Base-by-base conservation (phyloP, 1,284 basidiomycete genomes). In the Malassezia pachydermatis region DNA sequence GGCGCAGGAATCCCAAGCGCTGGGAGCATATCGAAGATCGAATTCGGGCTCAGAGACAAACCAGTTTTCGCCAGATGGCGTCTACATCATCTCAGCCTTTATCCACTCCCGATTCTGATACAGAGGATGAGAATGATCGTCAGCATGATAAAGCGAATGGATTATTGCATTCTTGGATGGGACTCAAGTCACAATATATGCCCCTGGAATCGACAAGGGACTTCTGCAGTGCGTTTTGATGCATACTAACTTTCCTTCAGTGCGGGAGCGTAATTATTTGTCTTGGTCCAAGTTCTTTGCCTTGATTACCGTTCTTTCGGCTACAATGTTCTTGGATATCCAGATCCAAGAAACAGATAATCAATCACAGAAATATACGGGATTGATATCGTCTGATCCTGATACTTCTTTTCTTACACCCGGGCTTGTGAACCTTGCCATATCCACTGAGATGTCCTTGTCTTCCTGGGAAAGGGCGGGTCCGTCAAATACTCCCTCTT, bases 221-320 rank as follows among this genome's bases (percentile, higher is more conserved):
- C 19, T 52, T 52, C 34, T 42, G 38, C 24, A 37, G 46, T 48
- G 41, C 20, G 46, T 41, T 5, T 3, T 3, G n/a, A n/a, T n/a
- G n/a, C n/a, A n/a, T n/a, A n/a, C 1, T 10, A 3, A 9, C 10
- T 7, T 33, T 41, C 34, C 17, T 4, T 5, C 39, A 48, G 41
- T 35, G 45, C 38, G 50, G 1, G 50, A 52, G 22, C 39, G 50
- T 2, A 52, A 29, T 13, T 43, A 42, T 23, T n/a, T 52, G 20
- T 45, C 50, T 2, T 47, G 44, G 44, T 10, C 30, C 20, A 47
- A 47, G 20, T 42, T 52, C 17, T 37, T 37, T 14, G 39, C 30
- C 17, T 11, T 38, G 33, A 36, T 38, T 20, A 27, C 39, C 13
- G 24, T 52, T 20, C 32, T 52, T 8, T 41, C 50, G 16, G 14